Conservation (phyloP, 2,329 filamentous ascomycete species). For the Chaetomiaceae sp. region DNA sequence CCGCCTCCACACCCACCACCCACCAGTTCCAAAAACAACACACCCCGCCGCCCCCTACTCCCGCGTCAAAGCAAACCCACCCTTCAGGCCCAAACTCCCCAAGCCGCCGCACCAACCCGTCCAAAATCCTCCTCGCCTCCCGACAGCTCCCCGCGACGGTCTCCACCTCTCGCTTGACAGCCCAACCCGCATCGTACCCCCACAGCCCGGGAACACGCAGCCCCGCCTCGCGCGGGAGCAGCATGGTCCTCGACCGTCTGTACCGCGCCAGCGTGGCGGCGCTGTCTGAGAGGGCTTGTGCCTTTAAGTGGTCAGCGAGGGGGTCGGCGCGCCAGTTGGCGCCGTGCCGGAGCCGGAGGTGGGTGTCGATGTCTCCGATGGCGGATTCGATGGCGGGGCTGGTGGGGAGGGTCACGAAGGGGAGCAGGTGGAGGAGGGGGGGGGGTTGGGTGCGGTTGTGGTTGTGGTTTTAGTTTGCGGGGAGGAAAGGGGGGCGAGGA, state of each 20-base stretch:
- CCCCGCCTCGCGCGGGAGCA: background rate
- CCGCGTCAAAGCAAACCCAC: background rate
- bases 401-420: background rate
- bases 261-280: background rate
- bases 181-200: background rate
- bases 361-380: background rate
- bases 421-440: background rate
- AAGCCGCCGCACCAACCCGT: background rate
- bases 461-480: too few species aligned
- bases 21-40: background rate
- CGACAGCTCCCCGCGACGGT: background rate
- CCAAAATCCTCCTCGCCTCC: background rate
- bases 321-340: background rate
- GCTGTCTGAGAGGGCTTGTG: background rate
- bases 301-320: background rate
- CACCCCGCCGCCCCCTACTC: background rate
- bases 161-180: background rate
- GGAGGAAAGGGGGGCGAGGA: background rate
- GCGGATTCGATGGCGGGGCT: background rate
- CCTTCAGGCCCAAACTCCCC: background rate
- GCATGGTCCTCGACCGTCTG: background rate
- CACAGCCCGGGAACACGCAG: background rate
- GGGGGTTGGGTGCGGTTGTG: background rate
- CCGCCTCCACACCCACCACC: background rate
- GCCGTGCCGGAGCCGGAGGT: background rate